A percentile compares a stretch with the other conserved stretches of the same genome.
phyloP scores from a whole-genome alignment of 176 grass and related monocot species.

The Microstegium vimineum region DNA sequence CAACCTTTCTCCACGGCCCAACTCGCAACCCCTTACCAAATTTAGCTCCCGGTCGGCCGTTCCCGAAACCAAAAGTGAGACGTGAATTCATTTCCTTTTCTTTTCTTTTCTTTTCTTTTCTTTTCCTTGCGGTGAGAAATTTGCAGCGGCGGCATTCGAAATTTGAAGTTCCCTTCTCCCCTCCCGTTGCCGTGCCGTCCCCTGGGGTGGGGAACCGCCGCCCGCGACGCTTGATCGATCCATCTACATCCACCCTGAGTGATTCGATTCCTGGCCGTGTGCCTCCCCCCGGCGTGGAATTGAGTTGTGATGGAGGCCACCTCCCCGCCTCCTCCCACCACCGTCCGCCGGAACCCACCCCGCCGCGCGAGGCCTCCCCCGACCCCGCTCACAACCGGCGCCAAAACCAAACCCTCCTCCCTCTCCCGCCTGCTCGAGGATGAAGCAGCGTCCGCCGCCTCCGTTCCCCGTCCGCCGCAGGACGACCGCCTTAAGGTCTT shows the following conservation, averaged over 20 bases:
- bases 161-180: neutral
- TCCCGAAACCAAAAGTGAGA: too few relatives aligned
- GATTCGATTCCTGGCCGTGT: too few relatives aligned
- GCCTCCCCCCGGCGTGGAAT: too few relatives aligned
- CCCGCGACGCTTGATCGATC: neutral
- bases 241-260: too few relatives aligned
- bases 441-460: neutral
- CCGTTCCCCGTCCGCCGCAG: neutral
- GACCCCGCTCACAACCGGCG: constrained; percentile 12
- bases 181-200: too few relatives aligned
- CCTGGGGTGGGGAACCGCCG: neutral
- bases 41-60: too few relatives aligned
- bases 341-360: constrained; percentile 60
- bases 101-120: too few relatives aligned
- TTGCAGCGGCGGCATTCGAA: neutral
- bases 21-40: too few relatives aligned
- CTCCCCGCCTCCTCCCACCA: constrained; percentile 49
- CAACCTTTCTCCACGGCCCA: too few relatives aligned
- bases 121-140: too few relatives aligned
- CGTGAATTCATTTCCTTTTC: too few relatives aligned
- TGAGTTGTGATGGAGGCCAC: neutral
- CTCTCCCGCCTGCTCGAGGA: neutral
- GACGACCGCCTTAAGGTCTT: constrained; percentile 56
- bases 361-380: constrained; percentile 43
- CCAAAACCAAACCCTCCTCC: constrained; percentile 16